These are phyloP conservation scores for Euryodendron excelsum DNA, from an alignment of 148 eudicot genomes.

Conservation along the genomic window DNA sequence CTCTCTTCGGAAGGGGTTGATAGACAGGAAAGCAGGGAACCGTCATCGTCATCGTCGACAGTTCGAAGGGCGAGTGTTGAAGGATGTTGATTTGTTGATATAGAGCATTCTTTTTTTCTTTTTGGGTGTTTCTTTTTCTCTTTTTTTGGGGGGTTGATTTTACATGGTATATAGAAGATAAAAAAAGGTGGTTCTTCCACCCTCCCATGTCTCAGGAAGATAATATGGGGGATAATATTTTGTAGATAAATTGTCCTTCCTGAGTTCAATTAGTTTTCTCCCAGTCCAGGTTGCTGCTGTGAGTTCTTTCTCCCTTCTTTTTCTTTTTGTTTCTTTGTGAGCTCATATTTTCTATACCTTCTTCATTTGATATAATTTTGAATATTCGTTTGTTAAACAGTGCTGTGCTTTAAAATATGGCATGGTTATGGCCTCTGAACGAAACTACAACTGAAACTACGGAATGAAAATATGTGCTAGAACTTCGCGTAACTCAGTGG, in stretches of 20 bases:
- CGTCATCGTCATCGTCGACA: slow-evolving; percentile 52
- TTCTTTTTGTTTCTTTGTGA: neutral
- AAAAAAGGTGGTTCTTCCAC: slow-evolving; percentile 8
- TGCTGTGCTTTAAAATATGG: too few relatives aligned
- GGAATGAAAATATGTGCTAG: too few relatives aligned
- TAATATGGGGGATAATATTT: slow-evolving; percentile 8
- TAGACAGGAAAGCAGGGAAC: slow-evolving; percentile 47
- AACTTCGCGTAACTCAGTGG: too few relatives aligned
- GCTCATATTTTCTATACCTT: neutral
- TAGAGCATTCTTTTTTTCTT: slow-evolving; percentile 26
- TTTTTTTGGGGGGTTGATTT: too few relatives aligned
- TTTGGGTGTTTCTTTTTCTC: slow-evolving; percentile 9
- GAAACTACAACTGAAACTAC: neutral
- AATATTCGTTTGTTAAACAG: too few relatives aligned
- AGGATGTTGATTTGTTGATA: slow-evolving; percentile 71
- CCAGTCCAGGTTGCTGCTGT: neutral
- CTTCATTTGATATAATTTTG: neutral
- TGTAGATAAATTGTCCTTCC: neutral
- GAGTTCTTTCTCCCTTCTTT: neutral
- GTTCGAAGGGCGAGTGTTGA: slow-evolving; percentile 67
- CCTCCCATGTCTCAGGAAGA: neutral
- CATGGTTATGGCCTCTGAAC: neutral
- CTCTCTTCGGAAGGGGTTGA: slow-evolving; percentile 49
- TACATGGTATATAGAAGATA: slow-evolving; percentile 22
- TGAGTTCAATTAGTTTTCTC: slow-evolving; percentile 6